Base-by-base conservation (phyloP, 192 early-diverging fungal genomes). In the Podila horticola region DNA sequence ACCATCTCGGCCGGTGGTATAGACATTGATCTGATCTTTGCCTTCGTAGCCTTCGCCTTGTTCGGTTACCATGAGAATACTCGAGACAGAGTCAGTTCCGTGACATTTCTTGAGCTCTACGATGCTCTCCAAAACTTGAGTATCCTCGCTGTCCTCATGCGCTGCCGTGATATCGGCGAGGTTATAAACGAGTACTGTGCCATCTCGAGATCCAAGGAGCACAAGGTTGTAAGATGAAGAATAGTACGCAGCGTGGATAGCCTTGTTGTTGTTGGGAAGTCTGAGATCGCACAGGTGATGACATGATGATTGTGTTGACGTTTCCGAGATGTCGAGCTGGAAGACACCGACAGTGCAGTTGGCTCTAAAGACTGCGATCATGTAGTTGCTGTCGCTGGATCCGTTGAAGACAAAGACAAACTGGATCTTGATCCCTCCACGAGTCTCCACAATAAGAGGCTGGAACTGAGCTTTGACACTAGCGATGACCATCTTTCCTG, bases 1-100 rank as follows among this genome's bases (percentile, higher is more conserved):
- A 2, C 93, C 93, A 82, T 94, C 92, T 24, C 93, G 84, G 9
- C 93, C 93, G 7, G 89, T 87, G 2, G 88, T 89, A 61, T 85
- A 88, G 20, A 93, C 84, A 6, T 67, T 73, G 31, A 91, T 69
- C 15, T 85, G 72, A 58, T 87, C 74, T 20, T 74, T 76, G 6
- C 73, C 66, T 41, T 68, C 61, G 10, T 62, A 51, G 10, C 58
- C 77, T 36, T 81, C 77, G 4, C 71, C 71, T 34, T 13, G 29
- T n/a, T 81, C 71, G 12, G 77, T 81, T 33, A 81, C 62, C 77
- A 81, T 69, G 57, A 81, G 31, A 22, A 81, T 73, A 33, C 77
- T 81, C 11, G 77, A 81, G 2, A 81, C 77, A 38, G 77, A 73
- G 24, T 81, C 77, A 20, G 45, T 60, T 2, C 77, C 77, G 41